Conservation (phyloP, 139 green algal species). For the Closterium sp. region DNA sequence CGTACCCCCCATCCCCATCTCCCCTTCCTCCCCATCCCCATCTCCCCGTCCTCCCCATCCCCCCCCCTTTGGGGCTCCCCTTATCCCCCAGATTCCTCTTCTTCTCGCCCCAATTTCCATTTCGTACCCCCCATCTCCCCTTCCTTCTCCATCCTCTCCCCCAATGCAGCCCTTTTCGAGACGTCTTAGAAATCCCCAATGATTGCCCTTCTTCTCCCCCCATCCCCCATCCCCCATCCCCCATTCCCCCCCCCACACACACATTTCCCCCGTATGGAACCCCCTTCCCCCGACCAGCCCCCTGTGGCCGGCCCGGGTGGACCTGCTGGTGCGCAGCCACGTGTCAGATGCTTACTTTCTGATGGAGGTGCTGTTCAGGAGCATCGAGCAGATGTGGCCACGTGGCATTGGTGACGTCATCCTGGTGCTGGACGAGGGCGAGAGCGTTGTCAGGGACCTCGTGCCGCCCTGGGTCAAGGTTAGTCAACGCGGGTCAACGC, state of each 20-base stretch:
- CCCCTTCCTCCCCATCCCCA: no score
- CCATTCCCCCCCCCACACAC: not conserved
- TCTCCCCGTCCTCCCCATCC: no score
- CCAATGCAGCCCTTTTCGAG: not conserved
- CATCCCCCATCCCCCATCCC: no score
- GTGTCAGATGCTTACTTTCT: not conserved
- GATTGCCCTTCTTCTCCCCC: no score
- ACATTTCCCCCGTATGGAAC: no score
- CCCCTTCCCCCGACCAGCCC: not conserved
- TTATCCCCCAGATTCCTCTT: no score
- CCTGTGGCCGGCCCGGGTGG: not conserved
- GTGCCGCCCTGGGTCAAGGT: constrained; percentile 5
- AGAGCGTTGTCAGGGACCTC: not conserved
- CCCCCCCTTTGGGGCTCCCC: no score
- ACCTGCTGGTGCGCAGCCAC: not conserved
- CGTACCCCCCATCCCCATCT: no score
- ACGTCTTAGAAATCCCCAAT: not conserved
- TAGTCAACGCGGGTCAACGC: not conserved
- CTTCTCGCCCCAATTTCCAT: no score
- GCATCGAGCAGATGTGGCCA: constrained; percentile 2
- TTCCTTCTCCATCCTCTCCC: no score
- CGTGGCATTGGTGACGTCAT: not conserved
- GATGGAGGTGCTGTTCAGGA: not conserved
- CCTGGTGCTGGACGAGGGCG: not conserved
- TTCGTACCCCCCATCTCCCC: no score